Conservation (phyloP, 768 basidiomycete species). For the Cystobasidium tubakii region DNA sequence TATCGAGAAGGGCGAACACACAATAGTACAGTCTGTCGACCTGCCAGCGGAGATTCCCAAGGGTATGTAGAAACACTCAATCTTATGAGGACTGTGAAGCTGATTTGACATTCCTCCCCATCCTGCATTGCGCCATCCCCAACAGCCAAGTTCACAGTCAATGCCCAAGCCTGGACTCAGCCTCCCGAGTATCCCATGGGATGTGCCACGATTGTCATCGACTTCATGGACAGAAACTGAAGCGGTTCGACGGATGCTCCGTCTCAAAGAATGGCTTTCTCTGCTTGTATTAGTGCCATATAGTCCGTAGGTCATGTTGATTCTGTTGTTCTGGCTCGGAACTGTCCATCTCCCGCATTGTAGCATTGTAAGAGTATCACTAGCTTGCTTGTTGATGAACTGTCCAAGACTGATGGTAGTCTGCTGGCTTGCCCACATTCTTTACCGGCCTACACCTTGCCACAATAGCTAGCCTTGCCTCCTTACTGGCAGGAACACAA, state of each 20-base stretch:
- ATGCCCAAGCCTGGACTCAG: conserved; percentile 63
- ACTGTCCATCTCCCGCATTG: neutral
- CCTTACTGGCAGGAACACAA: too few relatives aligned
- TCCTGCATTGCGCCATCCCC: neutral
- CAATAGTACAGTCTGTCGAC: conserved; percentile 72
- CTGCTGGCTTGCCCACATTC: too few relatives aligned
- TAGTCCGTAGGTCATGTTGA: too few relatives aligned
- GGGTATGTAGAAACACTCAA: conserved; percentile 51
- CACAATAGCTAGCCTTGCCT: too few relatives aligned
- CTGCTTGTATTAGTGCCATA: too few relatives aligned
- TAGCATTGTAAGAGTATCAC: neutral
- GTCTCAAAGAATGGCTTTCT: too few relatives aligned
- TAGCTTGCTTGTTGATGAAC: neutral
- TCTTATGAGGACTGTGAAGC: neutral
- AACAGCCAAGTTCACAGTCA: conserved; percentile 75
- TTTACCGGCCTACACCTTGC: too few relatives aligned
- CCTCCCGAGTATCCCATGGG: conserved; percentile 62
- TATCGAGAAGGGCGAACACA: conserved; percentile 64
- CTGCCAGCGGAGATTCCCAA: conserved; percentile 87
- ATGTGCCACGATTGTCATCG: conserved; percentile 71
- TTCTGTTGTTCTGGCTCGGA: too few relatives aligned
- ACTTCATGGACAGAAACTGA: conserved; percentile 55
- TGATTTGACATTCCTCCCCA: neutral
- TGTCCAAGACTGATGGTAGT: too few relatives aligned
- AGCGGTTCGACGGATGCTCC: too few relatives aligned